A percentile compares a stretch with the other conserved stretches of the same genome.
These are phyloP conservation scores for Camelina laxa DNA, from an alignment of 345 rosid genomes.

Conservation along the genomic window DNA sequence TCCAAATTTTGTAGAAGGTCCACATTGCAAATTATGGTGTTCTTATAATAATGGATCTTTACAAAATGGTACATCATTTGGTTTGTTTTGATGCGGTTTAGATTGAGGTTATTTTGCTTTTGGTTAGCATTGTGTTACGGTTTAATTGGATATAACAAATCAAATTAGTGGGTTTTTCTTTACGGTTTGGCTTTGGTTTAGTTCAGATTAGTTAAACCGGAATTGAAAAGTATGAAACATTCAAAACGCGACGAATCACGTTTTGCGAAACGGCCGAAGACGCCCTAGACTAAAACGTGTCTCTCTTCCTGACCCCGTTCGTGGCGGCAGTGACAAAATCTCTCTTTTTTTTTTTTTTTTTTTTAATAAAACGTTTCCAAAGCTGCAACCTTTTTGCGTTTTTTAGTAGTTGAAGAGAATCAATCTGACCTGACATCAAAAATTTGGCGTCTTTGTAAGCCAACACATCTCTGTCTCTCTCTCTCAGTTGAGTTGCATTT, in stretches of 20 bases:
- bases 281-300: slow-evolving; percentile 31
- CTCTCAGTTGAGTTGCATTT: slow-evolving; percentile 12
- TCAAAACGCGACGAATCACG: neutral
- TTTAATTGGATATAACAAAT: no score
- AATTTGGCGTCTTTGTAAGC: neutral
- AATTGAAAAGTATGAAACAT: neutral
- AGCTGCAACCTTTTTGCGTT: slow-evolving; percentile 24
- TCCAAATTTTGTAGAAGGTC: neutral
- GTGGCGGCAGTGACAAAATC: slow-evolving; percentile 26
- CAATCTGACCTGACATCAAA: slow-evolving; percentile 27
- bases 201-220: slow-evolving; percentile 6
- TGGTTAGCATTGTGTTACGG: neutral
- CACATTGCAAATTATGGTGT: neutral
- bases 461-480: neutral
- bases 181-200: neutral
- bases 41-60: neutral
- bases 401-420: neutral
- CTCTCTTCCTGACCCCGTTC: slow-evolving; percentile 24
- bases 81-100: neutral
- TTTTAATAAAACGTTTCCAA: slow-evolving; percentile 11
- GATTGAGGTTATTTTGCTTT: neutral
- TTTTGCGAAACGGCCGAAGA: slow-evolving; percentile 13
- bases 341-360: neutral
- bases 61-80: neutral
- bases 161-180: neutral